Percentiles rank a stretch among this genome's conserved stretches.
These are phyloP conservation scores for Tetradesmus lagerheimii DNA, from an alignment of 139 green algal species.

Conservation along the genomic window DNA sequence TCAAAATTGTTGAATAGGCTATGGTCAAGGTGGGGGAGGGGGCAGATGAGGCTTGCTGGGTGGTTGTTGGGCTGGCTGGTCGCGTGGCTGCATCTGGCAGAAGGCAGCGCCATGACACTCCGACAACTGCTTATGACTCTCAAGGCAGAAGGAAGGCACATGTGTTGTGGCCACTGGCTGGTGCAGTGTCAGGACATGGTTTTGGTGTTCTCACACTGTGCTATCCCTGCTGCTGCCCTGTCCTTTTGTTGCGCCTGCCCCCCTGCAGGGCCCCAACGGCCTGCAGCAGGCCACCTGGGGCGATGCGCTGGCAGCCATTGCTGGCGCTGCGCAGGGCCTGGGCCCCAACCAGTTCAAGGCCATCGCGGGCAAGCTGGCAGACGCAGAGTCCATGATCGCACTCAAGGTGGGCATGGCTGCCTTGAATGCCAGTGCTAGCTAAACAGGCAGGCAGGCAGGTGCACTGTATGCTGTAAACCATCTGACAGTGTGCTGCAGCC, in stretches of 20 bases:
- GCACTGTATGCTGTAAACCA: no score
- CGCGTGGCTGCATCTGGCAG: not conserved
- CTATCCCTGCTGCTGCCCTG: not conserved
- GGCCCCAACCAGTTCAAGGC: constrained; percentile 83
- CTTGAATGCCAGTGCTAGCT: no score
- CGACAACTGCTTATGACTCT: no score
- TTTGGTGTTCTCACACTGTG: not conserved
- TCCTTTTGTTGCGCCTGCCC: not conserved
- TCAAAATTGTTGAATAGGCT: no score
- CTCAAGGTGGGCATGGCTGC: constrained; percentile 61
- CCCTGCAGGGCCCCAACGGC: constrained; percentile 59
- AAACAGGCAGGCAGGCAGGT: no score
- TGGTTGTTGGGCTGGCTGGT: not conserved
- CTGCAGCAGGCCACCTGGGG: constrained; percentile 81
- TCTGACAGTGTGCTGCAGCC: no score
- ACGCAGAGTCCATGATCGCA: constrained; percentile 94
- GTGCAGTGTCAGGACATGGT: not conserved
- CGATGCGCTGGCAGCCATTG: constrained; percentile 78
- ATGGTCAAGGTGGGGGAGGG: constrained; percentile 82
- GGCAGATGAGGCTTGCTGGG: no score
- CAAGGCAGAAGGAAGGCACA: no score
- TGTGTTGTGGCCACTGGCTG: no score
- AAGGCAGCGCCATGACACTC: no score
- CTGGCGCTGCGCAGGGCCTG: constrained; percentile 57
- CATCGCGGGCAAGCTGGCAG: constrained; percentile 92